Percentiles rank a stretch among this genome's conserved stretches.
phyloP scores from a whole-genome alignment of 331 rosid species.

The Acacia concinna region DNA sequence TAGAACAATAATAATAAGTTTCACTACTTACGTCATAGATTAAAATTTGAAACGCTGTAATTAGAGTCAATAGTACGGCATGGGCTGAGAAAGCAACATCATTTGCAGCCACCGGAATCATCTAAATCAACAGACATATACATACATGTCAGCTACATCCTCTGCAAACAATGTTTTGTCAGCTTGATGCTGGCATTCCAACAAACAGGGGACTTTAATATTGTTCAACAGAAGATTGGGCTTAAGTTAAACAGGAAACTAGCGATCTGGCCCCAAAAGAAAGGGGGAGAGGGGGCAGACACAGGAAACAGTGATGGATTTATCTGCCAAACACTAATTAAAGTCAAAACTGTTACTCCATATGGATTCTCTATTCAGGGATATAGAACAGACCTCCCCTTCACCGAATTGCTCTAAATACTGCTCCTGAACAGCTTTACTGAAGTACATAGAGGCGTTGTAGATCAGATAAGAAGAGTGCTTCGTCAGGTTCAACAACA shows the following conservation, averaged over 20 bases:
- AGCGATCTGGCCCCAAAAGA: background rate
- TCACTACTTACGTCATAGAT: conserved; percentile 67
- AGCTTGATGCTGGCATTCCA: background rate
- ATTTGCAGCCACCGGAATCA: conserved; percentile 94
- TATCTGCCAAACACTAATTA: background rate
- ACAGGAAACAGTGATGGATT: background rate
- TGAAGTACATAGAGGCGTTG: conserved; percentile 57
- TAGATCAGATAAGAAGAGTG: conserved; percentile 57
- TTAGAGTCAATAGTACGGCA: conserved; percentile 75
- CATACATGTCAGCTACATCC: background rate
- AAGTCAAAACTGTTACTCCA: background rate
- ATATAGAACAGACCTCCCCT: conserved; percentile 34
- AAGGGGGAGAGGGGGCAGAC: too few relatives aligned
- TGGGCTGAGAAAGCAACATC: conserved; percentile 94
- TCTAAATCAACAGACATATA: conserved; percentile 44
- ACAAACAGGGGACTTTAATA: background rate
- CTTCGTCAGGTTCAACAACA: conserved; percentile 53
- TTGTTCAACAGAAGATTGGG: background rate
- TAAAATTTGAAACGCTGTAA: conserved; percentile 67
- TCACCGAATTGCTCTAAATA: conserved; percentile 47
- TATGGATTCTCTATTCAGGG: background rate
- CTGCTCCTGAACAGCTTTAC: conserved; percentile 53
- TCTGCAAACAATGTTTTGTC: background rate
- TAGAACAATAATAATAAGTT: conserved; percentile 3
- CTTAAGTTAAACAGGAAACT: background rate